phyloP scores from a whole-genome alignment of 495 filamentous ascomycete genomes.

The Beverwykella pulmonaria region DNA sequence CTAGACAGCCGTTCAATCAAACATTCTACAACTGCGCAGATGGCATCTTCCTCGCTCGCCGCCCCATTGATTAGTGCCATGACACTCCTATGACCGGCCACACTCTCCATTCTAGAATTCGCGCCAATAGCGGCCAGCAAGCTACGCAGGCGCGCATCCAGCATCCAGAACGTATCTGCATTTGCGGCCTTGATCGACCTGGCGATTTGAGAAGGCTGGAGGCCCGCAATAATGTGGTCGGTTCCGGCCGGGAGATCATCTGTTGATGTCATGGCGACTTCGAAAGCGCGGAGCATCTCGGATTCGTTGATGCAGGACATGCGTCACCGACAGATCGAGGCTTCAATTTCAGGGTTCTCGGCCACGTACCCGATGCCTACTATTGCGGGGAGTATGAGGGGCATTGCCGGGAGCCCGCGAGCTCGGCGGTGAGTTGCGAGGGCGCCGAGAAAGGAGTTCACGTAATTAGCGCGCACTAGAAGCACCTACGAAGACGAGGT shows the following conservation, averaged over 20 bases:
- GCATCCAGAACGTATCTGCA: constrained; percentile 22
- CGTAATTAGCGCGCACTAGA: neutral
- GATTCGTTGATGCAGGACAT: constrained; percentile 13
- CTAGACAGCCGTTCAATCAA: constrained; percentile 43
- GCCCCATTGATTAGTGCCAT: too few species aligned
- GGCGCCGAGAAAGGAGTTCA: constrained; percentile 16
- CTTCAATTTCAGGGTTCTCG: constrained; percentile 5
- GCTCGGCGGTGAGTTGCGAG: constrained; percentile 26
- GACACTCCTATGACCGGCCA: neutral
- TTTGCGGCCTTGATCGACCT: neutral
- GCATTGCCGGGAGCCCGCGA: constrained; percentile 22
- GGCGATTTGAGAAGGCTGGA: constrained; percentile 37
- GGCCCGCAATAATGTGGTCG: constrained; percentile 6
- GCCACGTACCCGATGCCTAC: constrained; percentile 22
- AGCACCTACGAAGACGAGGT: too few species aligned
- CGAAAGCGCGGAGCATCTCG: constrained; percentile 12
- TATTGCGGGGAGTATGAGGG: constrained; percentile 36
- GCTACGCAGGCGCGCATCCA: constrained; percentile 6
- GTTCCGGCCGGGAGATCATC: neutral
- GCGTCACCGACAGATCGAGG: neutral
- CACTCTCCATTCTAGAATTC: neutral
- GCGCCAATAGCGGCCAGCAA: neutral
- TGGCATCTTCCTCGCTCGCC: neutral
- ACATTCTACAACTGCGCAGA: constrained; percentile 24
- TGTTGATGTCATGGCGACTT: constrained; percentile 6